Evolutionary conservation across 2,329 filamentous ascomycete genomes (phyloP).

Genomic region (Xylariales sp.): DNA sequence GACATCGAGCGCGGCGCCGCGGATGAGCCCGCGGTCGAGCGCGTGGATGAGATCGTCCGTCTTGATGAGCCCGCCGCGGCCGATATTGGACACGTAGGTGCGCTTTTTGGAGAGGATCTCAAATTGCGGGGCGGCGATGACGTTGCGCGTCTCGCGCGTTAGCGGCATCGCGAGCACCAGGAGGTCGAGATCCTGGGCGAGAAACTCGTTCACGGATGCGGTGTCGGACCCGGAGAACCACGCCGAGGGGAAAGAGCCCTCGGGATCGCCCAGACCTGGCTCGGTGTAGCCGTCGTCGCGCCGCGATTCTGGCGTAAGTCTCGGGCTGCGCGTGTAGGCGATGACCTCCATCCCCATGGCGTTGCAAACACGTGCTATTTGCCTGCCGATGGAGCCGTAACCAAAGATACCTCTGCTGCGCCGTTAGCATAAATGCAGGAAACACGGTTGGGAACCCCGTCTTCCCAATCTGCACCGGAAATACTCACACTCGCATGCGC

Average conservation of each 20-base stretch:
- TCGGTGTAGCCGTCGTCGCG: conserved; percentile 58
- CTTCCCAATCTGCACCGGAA: not conserved
- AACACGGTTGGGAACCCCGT: not conserved
- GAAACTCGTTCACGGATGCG: conserved; percentile 31
- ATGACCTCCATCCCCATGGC: conserved; percentile 63
- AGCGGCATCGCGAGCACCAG: conserved; percentile 36
- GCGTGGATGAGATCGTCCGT: conserved; percentile 49
- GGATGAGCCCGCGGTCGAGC: conserved; percentile 32
- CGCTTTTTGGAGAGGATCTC: conserved; percentile 28
- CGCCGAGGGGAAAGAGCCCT: conserved; percentile 31
- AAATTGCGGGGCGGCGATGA: conserved; percentile 38
- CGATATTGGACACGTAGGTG: conserved; percentile 60
- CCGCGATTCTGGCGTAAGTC: conserved; percentile 53
- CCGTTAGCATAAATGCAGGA: no score
- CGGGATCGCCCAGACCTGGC: conserved; percentile 50
- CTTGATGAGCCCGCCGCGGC: conserved; percentile 39
- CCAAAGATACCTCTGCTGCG: conserved; percentile 31
- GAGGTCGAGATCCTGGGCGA: conserved; percentile 35
- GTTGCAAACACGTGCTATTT: conserved; percentile 43
- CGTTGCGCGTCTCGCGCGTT: conserved; percentile 29
- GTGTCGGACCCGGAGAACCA: conserved; percentile 35
- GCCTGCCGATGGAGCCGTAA: conserved; percentile 40
- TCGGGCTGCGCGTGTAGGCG: conserved; percentile 62
- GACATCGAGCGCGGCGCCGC: conserved; percentile 64
- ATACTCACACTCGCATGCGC: conserved; percentile 2